These are phyloP conservation scores for Phylloporus sp. DNA, from an alignment of 768 basidiomycete genomes.

Conservation along the genomic window DNA sequence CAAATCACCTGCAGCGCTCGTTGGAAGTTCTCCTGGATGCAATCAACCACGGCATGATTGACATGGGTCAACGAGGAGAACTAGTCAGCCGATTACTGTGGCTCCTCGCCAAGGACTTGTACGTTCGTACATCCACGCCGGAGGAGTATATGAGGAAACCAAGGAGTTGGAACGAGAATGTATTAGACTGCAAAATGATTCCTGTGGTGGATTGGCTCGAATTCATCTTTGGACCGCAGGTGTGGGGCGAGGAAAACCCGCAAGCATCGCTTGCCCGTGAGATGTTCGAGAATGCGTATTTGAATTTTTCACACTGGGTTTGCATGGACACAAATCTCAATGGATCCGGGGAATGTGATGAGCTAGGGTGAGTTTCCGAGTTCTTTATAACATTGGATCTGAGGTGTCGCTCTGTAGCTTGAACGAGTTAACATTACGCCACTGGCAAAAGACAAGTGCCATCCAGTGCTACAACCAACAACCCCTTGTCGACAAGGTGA, in stretches of 20 bases:
- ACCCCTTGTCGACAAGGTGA: conserved; percentile 10
- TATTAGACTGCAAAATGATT: conserved; percentile 11
- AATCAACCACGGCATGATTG: background rate
- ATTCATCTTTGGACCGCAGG: conserved; percentile 5
- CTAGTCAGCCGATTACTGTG: background rate
- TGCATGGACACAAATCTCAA: conserved; percentile 8
- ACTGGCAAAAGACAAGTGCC: conserved; percentile 13
- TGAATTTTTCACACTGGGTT: conserved; percentile 15
- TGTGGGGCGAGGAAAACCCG: background rate
- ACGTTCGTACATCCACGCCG: background rate
- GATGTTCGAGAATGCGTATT: conserved; percentile 5
- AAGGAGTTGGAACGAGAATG: conserved; percentile 1
- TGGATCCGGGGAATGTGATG: background rate
- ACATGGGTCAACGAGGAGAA: background rate
- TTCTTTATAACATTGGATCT: background rate
- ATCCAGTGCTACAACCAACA: conserved; percentile 14
- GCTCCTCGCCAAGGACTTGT: background rate
- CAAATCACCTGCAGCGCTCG: background rate
- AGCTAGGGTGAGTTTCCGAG: background rate
- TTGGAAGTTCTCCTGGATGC: background rate
- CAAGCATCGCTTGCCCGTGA: background rate
- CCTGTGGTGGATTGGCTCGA: conserved; percentile 9
- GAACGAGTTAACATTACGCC: conserved; percentile 7
- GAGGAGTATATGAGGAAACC: background rate
- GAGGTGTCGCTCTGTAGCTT: background rate